Conservation (phyloP, 192 early-diverging fungal species). For the Dispira parvispora region DNA sequence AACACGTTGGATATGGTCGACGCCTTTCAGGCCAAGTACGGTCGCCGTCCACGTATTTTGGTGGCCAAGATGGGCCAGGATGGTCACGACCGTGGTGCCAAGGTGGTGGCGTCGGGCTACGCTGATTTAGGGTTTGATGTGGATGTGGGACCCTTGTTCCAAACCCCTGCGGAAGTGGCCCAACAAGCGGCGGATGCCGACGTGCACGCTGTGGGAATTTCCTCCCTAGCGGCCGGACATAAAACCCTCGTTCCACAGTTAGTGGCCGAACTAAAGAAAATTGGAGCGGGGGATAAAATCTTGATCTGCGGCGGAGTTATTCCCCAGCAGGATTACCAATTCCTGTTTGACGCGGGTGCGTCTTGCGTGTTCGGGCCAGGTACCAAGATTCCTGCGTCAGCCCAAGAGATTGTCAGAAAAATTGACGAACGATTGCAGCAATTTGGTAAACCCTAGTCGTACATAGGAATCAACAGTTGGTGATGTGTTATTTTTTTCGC, state of each 20-base stretch:
- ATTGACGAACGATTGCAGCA: conserved; percentile 28
- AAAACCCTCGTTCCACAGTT: conserved; percentile 72
- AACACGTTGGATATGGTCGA: conserved; percentile 45
- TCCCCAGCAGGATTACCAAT: conserved; percentile 75
- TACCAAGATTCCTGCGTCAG: conserved; percentile 70
- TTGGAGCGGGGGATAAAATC: conserved; percentile 54
- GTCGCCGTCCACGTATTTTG: conserved; percentile 74
- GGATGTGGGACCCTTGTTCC: conserved; percentile 75
- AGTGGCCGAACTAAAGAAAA: conserved; percentile 54
- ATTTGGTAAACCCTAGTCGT: too few relatives aligned
- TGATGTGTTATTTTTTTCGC: too few relatives aligned
- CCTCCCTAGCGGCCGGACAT: conserved; percentile 79
- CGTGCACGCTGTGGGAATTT: conserved; percentile 75
- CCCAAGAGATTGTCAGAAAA: conserved; percentile 60
- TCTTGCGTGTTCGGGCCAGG: conserved; percentile 74
- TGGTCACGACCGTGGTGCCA: conserved; percentile 85
- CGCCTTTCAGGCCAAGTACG: conserved; percentile 47
- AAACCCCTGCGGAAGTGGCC: conserved; percentile 77
- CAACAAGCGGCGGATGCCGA: conserved; percentile 80
- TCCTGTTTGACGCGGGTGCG: conserved; percentile 63
- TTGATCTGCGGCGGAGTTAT: conserved; percentile 78
- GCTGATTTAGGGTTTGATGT: conserved; percentile 86
- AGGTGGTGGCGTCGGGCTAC: conserved; percentile 80
- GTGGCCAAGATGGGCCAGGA: conserved; percentile 92
- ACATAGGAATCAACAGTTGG: too few relatives aligned